A percentile compares a stretch with the other conserved stretches of the same genome.
Conservation (phyloP, 2,329 filamentous ascomycete species). For the Botrytis sinoallii region DNA sequence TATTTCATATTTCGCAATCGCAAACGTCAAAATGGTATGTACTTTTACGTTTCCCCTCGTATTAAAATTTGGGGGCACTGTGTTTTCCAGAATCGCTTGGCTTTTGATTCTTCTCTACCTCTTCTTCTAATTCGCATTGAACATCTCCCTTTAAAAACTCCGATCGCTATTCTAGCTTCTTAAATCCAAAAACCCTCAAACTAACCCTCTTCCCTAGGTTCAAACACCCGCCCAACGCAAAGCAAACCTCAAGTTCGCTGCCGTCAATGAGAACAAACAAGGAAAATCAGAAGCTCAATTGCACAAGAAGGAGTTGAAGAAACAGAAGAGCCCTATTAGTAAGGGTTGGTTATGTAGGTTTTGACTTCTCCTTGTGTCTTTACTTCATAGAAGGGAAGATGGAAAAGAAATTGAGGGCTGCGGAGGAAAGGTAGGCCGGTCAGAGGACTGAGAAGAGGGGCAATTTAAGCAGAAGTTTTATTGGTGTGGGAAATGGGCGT, state of each 20-base stretch:
- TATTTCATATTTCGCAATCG: not conserved
- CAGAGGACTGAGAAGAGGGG: not conserved
- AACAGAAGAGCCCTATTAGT: constrained; percentile 53
- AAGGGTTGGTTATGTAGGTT: constrained; percentile 62
- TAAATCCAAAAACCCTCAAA: not conserved
- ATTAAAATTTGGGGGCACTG: too few species aligned
- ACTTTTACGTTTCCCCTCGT: too few species aligned
- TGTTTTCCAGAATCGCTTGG: not conserved
- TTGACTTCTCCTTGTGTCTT: not conserved
- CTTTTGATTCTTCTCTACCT: not conserved
- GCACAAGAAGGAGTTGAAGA: constrained; percentile 53
- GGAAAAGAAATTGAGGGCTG: not conserved
- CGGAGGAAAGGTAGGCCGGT: not conserved
- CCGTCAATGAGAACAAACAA: constrained; percentile 68
- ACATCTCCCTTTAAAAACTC: not conserved
- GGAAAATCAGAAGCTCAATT: constrained; percentile 67
- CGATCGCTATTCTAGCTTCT: not conserved
- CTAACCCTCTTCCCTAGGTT: constrained; percentile 48
- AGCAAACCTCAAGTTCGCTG: constrained; percentile 75
- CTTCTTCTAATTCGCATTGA: not conserved
- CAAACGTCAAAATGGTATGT: constrained; percentile 8
- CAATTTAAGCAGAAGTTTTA: too few species aligned
- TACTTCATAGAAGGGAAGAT: not conserved
- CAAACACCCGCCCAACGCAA: constrained; percentile 83
- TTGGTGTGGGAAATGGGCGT: not conserved